These are phyloP conservation scores for Copromyces sp. DNA, from an alignment of 495 filamentous ascomycete genomes.

Conservation along the genomic window DNA sequence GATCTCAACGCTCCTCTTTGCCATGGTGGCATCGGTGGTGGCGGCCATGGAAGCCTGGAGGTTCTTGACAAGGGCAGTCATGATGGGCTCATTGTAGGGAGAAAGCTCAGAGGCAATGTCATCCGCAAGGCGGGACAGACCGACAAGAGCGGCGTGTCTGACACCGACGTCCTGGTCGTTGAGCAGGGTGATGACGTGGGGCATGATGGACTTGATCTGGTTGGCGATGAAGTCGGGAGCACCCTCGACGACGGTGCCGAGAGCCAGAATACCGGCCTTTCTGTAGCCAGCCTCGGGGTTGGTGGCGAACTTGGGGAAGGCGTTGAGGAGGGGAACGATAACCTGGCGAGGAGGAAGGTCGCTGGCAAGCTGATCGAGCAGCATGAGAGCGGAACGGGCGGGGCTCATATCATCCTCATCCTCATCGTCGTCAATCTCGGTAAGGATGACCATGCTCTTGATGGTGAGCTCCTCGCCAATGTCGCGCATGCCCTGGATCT, in stretches of 20 bases:
- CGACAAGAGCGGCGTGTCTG: constrained; percentile 73
- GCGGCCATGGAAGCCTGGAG: constrained; percentile 60
- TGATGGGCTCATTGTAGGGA: constrained; percentile 68
- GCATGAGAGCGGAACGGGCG: constrained; percentile 69
- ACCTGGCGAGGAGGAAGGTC: constrained; percentile 90
- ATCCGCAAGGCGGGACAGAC: constrained; percentile 80
- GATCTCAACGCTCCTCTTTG: constrained; percentile 68
- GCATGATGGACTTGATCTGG: constrained; percentile 77
- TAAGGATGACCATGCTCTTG: constrained; percentile 76
- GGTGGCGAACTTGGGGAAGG: constrained; percentile 69
- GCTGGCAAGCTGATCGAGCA: constrained; percentile 80
- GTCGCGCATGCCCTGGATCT: constrained; percentile 70
- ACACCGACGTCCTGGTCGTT: constrained; percentile 74
- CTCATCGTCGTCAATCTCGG: constrained; percentile 74
- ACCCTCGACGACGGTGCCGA: constrained; percentile 92
- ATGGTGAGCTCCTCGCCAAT: constrained; percentile 78
- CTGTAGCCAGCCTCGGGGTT: constrained; percentile 63
- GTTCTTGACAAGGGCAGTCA: constrained; percentile 78
- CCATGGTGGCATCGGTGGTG: constrained; percentile 37
- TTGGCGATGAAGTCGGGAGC: constrained; percentile 93
- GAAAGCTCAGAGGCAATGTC: constrained; percentile 84
- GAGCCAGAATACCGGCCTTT: constrained; percentile 80
- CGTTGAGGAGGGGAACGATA: constrained; percentile 80
- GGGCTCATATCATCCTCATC: constrained; percentile 93
- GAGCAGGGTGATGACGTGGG: constrained; percentile 72